Evolutionary conservation across 345 rosid genomes (phyloP).

Genomic region (Combretum micranthum): DNA sequence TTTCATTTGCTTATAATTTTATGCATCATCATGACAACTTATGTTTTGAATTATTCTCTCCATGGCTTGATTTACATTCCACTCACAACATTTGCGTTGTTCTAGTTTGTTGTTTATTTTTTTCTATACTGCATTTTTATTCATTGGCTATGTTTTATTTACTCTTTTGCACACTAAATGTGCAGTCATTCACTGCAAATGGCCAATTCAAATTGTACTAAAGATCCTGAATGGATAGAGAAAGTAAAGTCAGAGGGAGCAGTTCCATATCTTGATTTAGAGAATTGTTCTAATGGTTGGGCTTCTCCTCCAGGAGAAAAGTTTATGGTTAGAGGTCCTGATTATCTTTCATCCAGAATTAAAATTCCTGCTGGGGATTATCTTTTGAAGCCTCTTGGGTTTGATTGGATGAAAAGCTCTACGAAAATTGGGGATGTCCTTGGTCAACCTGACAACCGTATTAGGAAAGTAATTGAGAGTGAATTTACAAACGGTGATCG

Average conservation of each 20-base stretch:
- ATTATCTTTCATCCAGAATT: slow-evolving; percentile 55
- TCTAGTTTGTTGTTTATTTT: too few species aligned
- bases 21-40: too few species aligned
- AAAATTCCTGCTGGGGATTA: slow-evolving; percentile 72
- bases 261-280: slow-evolving; percentile 64
- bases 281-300: slow-evolving; percentile 68
- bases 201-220: slow-evolving; percentile 29
- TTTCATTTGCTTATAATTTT: too few species aligned
- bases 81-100: too few species aligned
- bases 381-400: slow-evolving; percentile 75
- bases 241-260: slow-evolving; percentile 71
- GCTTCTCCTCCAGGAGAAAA: slow-evolving; percentile 66
- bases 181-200: slow-evolving; percentile 20
- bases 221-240: slow-evolving; percentile 61
- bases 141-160: not conserved
- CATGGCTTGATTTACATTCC: too few species aligned
- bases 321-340: slow-evolving; percentile 90
- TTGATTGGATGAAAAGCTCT: slow-evolving; percentile 84
- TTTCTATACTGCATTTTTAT: too few species aligned
- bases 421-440: slow-evolving; percentile 52
- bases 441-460: slow-evolving; percentile 42
- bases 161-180: not conserved
- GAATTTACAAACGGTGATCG: slow-evolving; percentile 46
- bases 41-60: too few species aligned
- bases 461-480: slow-evolving; percentile 53